Evolutionary conservation across 2,329 filamentous ascomycete species (phyloP), one percentile per base, ranked within the genome.

Genomic region (Colletotrichum tamarilloi): DNA sequence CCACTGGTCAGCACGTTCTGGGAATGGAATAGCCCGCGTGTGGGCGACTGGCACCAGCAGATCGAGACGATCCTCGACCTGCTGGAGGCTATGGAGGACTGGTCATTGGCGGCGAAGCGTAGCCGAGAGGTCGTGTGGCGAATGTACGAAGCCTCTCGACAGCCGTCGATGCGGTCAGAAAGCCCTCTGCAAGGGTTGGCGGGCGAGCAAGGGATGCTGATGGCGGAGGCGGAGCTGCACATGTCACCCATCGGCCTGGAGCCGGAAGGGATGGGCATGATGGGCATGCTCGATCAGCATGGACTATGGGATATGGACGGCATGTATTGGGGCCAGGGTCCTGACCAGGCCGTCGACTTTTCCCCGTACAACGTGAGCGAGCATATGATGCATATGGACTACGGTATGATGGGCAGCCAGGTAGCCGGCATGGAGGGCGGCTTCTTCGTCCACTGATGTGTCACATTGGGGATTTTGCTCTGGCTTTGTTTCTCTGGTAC

Each of bases 1-100:
- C 93, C 93, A 0, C 87, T 96, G 1, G 89, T 96, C 12, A 92
- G 90, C 26, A 85, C 95, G 14, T 94, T 95, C 80, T 92, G 90
- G 85, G 92, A 94, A 79, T 86, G 84, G 82, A 83, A 85, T 71
- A 86, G 82, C 77, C 84, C 86, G 11, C 83, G 83, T 42, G 84
- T 87, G 24, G 78, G 83, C 14, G 85, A 87, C 75, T 91, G 89
- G 86, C 86, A 87, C 76, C 85, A 85, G 76, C 88, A 90, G 79
- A 87, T 91, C 63, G 89, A 91, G 76, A 87, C 86, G 2, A 86
- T 90, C 42, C 85, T 92, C 7, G 87, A 89, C 70, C 86, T 92
- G 55, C 87, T 93, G 14, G 90, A 92, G 52, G 87, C 87, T 5
- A 90, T 93, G 86, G 87, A 91, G 74, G 87, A 90, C 77, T 92